Conservation (phyloP, 768 basidiomycete species). For the Collybia mongolica region DNA sequence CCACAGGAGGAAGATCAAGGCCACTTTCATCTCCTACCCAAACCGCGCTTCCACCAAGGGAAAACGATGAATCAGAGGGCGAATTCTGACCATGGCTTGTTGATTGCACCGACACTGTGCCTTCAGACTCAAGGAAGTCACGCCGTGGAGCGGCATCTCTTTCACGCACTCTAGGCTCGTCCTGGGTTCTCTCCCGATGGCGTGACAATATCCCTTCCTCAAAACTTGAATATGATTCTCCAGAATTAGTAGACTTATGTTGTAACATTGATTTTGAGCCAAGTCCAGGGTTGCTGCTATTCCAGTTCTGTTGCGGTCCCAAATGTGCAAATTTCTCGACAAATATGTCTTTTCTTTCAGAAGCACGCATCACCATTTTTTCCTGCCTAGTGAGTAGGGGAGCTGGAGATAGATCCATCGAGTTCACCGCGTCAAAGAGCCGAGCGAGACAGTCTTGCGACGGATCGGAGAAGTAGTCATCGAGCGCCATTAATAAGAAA, state of each 20-base stretch:
- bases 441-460: constrained; percentile 88
- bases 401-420: constrained; percentile 80
- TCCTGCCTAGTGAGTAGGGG: constrained; percentile 80
- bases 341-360: constrained; percentile 91
- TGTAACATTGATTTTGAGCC: constrained; percentile 27
- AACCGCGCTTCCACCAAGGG: constrained; percentile 76
- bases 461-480: constrained; percentile 90
- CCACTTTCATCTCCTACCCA: constrained; percentile 81
- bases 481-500: constrained; percentile 87
- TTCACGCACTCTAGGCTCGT: constrained; percentile 35
- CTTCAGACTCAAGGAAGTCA: constrained; percentile 36
- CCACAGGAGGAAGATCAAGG: constrained; percentile 38
- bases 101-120: constrained; percentile 23
- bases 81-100: constrained; percentile 41
- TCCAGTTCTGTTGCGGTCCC: constrained; percentile 25
- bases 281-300: constrained; percentile 19
- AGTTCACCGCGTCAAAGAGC: constrained; percentile 91
- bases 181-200: constrained; percentile 29
- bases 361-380: constrained; percentile 85
- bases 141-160: constrained; percentile 23
- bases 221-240: constrained; percentile 65
- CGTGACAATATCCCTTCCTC: constrained; percentile 65
- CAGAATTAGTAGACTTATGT: constrained; percentile 52
- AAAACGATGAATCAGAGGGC: constrained; percentile 73
- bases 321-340: constrained; percentile 70